Evolutionary conservation across 225 moss, liverwort and hornwort species (phyloP), one percentile per base, ranked within the genome.

Genomic region (Polytrichum commune): DNA sequence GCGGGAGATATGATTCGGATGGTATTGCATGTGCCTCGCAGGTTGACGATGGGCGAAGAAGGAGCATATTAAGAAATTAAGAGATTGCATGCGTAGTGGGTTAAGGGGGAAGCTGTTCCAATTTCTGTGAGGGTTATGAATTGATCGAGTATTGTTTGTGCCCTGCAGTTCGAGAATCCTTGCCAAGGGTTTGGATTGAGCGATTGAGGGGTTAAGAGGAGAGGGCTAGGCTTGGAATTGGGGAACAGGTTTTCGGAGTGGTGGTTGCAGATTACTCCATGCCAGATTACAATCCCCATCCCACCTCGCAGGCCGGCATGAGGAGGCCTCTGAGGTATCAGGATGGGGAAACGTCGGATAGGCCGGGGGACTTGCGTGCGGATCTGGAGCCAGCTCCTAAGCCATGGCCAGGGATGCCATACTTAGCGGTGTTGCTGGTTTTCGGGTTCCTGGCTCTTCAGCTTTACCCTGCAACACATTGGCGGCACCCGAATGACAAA

Each of bases 381-480:
- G 82, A 82, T 22, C 22, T 80, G 32, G 93, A 91, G 67, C 78
- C 95, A 0, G 85, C 95, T 33, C 95, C 95, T 16, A 82, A 77
- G 85, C 82, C 90, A 23, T 86, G 88, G 88, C 91, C 91, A 8
- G 68, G 81, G 4, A 23, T 81, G 54, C 86, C 95, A 18, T 91
- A 86, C 55, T 18, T 91, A 18, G 95, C 89, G 7, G 35, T 87
- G 8, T 0, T 93, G 4, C 0, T 86, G 13, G 73, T 86, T 70
- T 66, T 75, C 3, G 86, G 89, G 57, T 93, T 95, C 32, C 63
- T 95, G 66, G 83, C 80, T 27, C 79, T 95, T 19, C 93, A 95
- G 71, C 68, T 93, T n/a, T 95, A 74, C 73, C 95, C 95, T 29
- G 84, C 91, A 57, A 91, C 93, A 55, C 91, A 89, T 62, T 88